phyloP scores from a whole-genome alignment of 257 asterid genomes.

The Jacaranda mimosifolia region DNA sequence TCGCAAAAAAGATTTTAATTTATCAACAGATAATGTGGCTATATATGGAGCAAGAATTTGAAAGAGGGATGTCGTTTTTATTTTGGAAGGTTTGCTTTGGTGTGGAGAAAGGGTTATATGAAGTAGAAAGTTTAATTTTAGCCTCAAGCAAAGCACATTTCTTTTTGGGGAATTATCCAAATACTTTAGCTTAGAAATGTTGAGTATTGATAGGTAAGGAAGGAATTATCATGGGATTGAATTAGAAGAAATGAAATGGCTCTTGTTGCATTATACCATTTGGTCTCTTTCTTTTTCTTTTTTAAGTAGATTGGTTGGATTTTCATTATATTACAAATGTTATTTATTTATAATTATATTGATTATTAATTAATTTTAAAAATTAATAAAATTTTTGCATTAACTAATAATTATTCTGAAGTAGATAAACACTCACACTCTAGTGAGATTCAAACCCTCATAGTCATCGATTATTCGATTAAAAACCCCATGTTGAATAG shows the following conservation, averaged over 20 bases:
- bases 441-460: too few species aligned
- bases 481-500: too few species aligned
- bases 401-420: too few species aligned
- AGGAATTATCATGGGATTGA: conserved; percentile 11
- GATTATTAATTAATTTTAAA: too few species aligned
- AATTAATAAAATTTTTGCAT: too few species aligned
- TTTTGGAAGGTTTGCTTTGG: not conserved
- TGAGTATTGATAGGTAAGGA: conserved; percentile 3
- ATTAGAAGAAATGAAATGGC: not conserved
- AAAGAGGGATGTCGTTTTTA: not conserved
- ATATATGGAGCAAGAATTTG: not conserved
- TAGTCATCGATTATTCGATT: too few species aligned
- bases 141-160: conserved; percentile 38
- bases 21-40: not conserved
- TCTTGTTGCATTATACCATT: not conserved
- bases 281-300: too few species aligned
- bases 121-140: not conserved
- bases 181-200: not conserved
- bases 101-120: not conserved
- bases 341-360: too few species aligned
- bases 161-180: not conserved
- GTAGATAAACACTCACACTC: too few species aligned
- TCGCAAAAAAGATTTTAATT: not conserved
- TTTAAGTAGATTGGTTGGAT: too few species aligned
- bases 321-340: too few species aligned